Evolutionary conservation across 2,329 filamentous ascomycete species (phyloP).

Genomic region (Trichophyton mentagrophytes): DNA sequence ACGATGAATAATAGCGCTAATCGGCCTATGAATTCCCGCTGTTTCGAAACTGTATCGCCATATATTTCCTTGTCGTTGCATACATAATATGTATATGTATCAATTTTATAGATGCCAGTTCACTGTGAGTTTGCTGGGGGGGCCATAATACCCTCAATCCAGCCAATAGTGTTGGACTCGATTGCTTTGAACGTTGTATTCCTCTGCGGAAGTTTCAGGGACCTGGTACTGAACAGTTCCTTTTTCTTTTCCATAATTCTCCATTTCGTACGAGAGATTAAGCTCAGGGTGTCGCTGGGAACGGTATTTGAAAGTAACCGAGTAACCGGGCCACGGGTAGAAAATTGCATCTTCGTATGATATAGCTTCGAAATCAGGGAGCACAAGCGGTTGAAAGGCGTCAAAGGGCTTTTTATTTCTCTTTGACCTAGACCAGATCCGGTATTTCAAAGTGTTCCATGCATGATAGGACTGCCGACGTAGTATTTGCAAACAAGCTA

Average conservation of each 20-base stretch:
- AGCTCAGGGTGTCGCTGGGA: neutral
- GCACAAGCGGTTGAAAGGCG: neutral
- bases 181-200: neutral
- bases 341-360: neutral
- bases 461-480: neutral
- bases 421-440: neutral
- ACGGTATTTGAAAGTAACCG: neutral
- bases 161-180: neutral
- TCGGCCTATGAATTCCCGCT: neutral
- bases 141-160: neutral
- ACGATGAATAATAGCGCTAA: neutral
- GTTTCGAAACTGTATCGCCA: neutral
- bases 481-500: neutral
- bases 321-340: neutral
- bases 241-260: neutral
- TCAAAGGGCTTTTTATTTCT: neutral
- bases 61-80: neutral
- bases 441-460: neutral
- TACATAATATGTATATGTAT: neutral
- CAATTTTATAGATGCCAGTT: neutral
- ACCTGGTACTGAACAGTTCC: neutral
- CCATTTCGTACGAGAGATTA: constrained; percentile 2
- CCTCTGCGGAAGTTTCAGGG: neutral
- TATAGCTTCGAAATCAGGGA: neutral
- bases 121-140: neutral